These are phyloP conservation scores for Eucalyptus polybractea DNA, from an alignment of 345 rosid species.

Conservation along the genomic window DNA sequence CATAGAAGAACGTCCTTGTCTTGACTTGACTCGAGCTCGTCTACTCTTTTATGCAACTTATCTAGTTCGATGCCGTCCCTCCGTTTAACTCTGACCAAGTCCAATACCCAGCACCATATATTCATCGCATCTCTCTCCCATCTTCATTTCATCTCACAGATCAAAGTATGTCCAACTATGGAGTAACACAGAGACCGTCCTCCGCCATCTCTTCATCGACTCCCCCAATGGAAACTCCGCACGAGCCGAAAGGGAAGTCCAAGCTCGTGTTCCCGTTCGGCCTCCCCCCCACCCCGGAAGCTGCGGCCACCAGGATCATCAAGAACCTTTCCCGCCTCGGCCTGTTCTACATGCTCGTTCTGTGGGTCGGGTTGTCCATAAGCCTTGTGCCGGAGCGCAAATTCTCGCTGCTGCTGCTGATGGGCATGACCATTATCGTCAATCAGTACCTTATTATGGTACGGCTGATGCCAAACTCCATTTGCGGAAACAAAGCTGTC, in stretches of 20 bases:
- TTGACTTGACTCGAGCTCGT: neutral
- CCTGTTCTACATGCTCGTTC: slow-evolving; percentile 1
- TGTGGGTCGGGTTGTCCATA: slow-evolving; percentile 9
- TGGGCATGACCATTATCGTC: neutral
- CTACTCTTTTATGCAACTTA: neutral
- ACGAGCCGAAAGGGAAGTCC: neutral
- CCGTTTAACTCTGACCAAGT: neutral
- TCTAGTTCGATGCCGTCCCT: neutral
- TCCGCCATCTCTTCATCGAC: neutral
- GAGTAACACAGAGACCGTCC: neutral
- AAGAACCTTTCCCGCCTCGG: slow-evolving; percentile 4
- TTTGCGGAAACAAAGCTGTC: neutral
- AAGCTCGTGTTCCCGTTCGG: neutral
- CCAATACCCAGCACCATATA: neutral
- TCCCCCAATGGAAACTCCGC: neutral
- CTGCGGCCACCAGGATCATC: neutral
- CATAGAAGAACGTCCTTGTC: neutral
- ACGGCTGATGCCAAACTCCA: neutral
- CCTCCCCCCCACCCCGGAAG: slow-evolving; percentile 3
- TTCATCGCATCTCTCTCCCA: neutral
- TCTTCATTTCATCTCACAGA: neutral
- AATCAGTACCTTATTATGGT: neutral
- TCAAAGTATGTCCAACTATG: neutral
- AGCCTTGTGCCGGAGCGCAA: slow-evolving; percentile 7
- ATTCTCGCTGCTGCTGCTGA: neutral